Percentiles rank a stretch among this genome's conserved stretches.
Conservation (phyloP, 768 basidiomycete genomes). For the Naganishia antarctica region DNA sequence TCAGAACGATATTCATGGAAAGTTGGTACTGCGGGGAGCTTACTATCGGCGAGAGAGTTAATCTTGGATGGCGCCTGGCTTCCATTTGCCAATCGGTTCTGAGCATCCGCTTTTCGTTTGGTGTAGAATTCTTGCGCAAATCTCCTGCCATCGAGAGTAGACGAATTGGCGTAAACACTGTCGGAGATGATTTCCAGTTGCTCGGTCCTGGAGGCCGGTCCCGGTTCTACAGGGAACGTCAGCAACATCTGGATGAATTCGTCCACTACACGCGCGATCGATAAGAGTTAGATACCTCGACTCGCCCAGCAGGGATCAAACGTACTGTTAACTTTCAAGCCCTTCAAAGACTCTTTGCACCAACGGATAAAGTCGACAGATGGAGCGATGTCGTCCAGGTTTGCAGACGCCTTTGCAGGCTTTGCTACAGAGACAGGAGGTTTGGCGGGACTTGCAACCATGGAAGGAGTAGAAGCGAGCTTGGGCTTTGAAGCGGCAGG, state of each 20-base stretch:
- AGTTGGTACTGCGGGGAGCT: slow-evolving; percentile 2
- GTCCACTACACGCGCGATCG: slow-evolving; percentile 67
- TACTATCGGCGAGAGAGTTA: slow-evolving; percentile 36
- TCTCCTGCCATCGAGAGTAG: slow-evolving; percentile 87
- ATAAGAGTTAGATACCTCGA: slow-evolving; percentile 9
- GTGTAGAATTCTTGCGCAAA: slow-evolving; percentile 88
- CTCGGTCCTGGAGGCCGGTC: slow-evolving; percentile 55
- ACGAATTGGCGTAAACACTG: slow-evolving; percentile 87
- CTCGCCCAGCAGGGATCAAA: too few species aligned
- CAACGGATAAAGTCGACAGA: slow-evolving; percentile 89
- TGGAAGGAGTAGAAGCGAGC: slow-evolving; percentile 45
- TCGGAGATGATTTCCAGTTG: slow-evolving; percentile 86
- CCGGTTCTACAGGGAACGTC: slow-evolving; percentile 79
- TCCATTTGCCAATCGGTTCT: slow-evolving; percentile 24
- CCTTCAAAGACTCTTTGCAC: slow-evolving; percentile 76
- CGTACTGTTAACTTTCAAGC: slow-evolving; percentile 50
- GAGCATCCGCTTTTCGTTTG: slow-evolving; percentile 76
- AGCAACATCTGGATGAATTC: slow-evolving; percentile 94
- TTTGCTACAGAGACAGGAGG: slow-evolving; percentile 41
- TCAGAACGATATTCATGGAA: background rate
- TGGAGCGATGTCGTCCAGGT: slow-evolving; percentile 63
- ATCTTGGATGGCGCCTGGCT: slow-evolving; percentile 16
- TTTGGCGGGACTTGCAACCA: slow-evolving; percentile 48
- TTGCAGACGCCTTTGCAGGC: slow-evolving; percentile 49
- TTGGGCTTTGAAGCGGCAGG: slow-evolving; percentile 45